Percentiles rank a stretch among this genome's conserved stretches.
These are phyloP conservation scores for Hanseniaspora jakobsenii DNA, from an alignment of 805 yeast species.

Conservation along the genomic window DNA sequence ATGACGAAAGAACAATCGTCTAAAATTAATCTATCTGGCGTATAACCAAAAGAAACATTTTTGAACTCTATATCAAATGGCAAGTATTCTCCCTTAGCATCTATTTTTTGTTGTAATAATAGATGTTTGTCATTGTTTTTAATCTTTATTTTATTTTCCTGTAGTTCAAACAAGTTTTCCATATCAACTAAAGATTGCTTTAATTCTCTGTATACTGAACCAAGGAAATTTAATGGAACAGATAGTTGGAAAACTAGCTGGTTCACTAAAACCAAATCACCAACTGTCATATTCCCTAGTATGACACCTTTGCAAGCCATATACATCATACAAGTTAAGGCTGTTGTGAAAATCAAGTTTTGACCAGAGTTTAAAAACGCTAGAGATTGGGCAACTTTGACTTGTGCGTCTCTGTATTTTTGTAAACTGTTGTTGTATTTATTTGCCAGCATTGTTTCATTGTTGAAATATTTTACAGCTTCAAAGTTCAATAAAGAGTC, in stretches of 20 bases:
- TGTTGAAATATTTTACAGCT: conserved; percentile 87
- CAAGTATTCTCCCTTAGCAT: background rate
- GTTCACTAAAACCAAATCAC: conserved; percentile 87
- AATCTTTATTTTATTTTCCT: conserved; percentile 58
- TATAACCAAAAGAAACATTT: conserved; percentile 86
- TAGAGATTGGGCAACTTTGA: conserved; percentile 73
- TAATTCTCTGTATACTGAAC: conserved; percentile 89
- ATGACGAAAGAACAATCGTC: conserved; percentile 69
- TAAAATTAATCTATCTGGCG: conserved; percentile 75
- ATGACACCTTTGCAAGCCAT: conserved; percentile 95
- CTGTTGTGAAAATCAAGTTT: conserved; percentile 68
- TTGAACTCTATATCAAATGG: conserved; percentile 80
- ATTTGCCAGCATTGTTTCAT: conserved; percentile 65
- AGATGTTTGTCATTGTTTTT: conserved; percentile 55
- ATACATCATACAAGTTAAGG: conserved; percentile 93
- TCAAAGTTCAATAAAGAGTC: conserved; percentile 91
- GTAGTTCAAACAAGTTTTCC: conserved; percentile 86
- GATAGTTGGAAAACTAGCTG: conserved; percentile 92
- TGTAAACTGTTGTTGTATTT: conserved; percentile 67
- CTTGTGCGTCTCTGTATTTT: conserved; percentile 54
- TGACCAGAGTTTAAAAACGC: conserved; percentile 73
- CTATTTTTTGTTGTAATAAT: conserved; percentile 29
- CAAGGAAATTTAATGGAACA: conserved; percentile 87
- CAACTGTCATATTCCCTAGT: conserved; percentile 70
- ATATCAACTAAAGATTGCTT: conserved; percentile 87